Evolutionary conservation across 208 protist species (phyloP), one percentile per base, ranked within the genome.

Genomic region (Crithidia mellificae): DNA sequence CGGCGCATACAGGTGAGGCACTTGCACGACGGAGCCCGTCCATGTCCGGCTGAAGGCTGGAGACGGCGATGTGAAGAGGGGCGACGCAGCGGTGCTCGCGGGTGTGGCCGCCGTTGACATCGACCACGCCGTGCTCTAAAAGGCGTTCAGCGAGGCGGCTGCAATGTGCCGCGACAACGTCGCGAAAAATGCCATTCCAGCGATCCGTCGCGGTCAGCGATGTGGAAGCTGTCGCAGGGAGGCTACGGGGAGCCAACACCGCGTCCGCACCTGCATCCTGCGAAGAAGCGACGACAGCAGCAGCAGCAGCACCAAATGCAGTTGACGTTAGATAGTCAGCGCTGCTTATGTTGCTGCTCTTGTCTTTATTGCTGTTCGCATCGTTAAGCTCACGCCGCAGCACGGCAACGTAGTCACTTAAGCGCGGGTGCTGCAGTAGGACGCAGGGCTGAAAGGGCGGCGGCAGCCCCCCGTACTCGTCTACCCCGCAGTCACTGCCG

Each of bases 31-130:
- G n/a, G n/a, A n/a, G n/a, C n/a, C n/a, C n/a, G n/a, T n/a, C n/a
- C n/a, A n/a, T n/a, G n/a, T n/a, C n/a, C n/a, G n/a, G n/a, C n/a
- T n/a, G n/a, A 17, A 12, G 65, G 44, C 64, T 77, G 34, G 63
- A 61, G 49, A 77, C 63, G 34, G 80, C 83, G 8, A 77, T 55
- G 68, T 89, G 83, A 19, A 89, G 71, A 17, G 83, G 83, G 1
- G 83, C 81, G 57, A 53, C 53, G 67, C 80, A 85, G 44, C 72
- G 79, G 39, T 68, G 69, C n/a, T 46, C 47, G 22, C 79, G 78
- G 3, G 70, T 72, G 74, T 88, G 68, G 51, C 55, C 36, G 17
- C 72, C 79, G 46, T 88, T 72, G 51, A 85, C 83, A 36, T 71
- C 63, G 36, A 43, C 68, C 36, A 78, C 38, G 22, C 53, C 55